Evolutionary conservation across 2,329 filamentous ascomycete genomes (phyloP).

Genomic region (Phyllosticta citribraziliensis): DNA sequence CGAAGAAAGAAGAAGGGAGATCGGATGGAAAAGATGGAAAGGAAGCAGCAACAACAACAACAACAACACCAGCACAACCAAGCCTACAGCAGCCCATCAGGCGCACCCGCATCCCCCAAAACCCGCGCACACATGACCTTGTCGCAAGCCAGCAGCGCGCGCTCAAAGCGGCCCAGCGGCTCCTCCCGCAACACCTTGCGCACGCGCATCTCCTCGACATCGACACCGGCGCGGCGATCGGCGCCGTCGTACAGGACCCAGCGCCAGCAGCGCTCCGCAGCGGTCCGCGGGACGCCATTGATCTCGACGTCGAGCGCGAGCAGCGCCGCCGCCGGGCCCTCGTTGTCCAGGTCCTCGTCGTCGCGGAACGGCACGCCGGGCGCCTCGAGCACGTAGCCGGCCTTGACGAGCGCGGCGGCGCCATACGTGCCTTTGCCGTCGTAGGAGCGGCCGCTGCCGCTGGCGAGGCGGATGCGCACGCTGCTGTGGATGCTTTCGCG

Average conservation of each 20-base stretch:
- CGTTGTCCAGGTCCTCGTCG: not conserved
- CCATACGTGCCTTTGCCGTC: constrained; percentile 10
- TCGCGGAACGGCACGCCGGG: not conserved
- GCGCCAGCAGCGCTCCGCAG: not conserved
- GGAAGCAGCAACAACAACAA: no score
- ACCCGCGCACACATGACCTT: not conserved
- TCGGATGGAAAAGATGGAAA: no score
- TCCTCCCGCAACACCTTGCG: constrained; percentile 5
- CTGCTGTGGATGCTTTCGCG: constrained; percentile 14
- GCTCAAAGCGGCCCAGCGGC: constrained; percentile 3
- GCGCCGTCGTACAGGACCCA: not conserved
- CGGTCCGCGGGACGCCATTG: not conserved
- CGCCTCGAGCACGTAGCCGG: not conserved
- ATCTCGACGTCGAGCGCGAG: not conserved
- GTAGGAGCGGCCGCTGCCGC: not conserved
- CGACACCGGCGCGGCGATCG: not conserved
- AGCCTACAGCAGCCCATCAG: no score
- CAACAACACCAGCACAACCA: no score
- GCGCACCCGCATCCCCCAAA: not conserved
- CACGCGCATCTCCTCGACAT: not conserved
- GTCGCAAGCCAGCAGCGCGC: constrained; percentile 1
- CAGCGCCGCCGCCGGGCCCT: not conserved
- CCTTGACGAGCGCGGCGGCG: constrained; percentile 2
- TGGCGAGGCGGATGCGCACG: constrained; percentile 12
- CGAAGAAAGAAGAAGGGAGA: no score